These are phyloP conservation scores for Candida suzukii DNA, from an alignment of 805 yeast species.

Conservation along the genomic window DNA sequence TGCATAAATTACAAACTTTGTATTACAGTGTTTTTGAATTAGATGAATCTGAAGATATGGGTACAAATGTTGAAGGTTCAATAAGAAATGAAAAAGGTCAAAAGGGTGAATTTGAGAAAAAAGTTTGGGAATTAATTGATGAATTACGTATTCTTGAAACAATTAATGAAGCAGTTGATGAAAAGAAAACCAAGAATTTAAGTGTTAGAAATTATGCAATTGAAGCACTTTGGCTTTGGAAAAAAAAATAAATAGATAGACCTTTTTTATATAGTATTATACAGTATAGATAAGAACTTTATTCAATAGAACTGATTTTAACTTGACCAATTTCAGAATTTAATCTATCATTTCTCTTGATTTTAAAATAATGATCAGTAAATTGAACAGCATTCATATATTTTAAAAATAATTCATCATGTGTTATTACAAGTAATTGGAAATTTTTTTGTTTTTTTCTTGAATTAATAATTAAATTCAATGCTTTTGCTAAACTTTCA, in stretches of 20 bases:
- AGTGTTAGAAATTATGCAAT: constrained; percentile 78
- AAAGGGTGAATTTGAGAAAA: constrained; percentile 38
- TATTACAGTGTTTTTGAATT: constrained; percentile 33
- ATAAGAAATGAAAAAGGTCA: constrained; percentile 23
- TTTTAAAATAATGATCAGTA: constrained; percentile 80
- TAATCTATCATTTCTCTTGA: constrained; percentile 75
- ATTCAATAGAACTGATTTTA: constrained; percentile 16
- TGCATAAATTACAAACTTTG: constrained; percentile 68
- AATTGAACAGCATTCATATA: constrained; percentile 81
- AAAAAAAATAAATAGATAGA: constrained; percentile 35
- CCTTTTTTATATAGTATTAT: neutral
- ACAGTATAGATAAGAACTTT: neutral
- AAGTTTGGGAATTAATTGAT: constrained; percentile 68
- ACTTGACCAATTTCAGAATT: constrained; percentile 57
- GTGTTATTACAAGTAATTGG: constrained; percentile 93
- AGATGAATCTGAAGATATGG: constrained; percentile 21
- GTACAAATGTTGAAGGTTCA: constrained; percentile 29
- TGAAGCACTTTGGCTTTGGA: constrained; percentile 91
- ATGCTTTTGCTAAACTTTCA: constrained; percentile 76
- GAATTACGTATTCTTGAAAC: constrained; percentile 58
- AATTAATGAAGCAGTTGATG: constrained; percentile 63
- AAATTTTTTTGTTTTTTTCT: constrained; percentile 79
- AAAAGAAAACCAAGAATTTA: constrained; percentile 50
- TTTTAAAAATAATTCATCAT: constrained; percentile 84
- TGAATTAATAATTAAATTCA: constrained; percentile 65